Evolutionary conservation across 225 moss, liverwort and hornwort species (phyloP).

Genomic region (Bryum argenteum): DNA sequence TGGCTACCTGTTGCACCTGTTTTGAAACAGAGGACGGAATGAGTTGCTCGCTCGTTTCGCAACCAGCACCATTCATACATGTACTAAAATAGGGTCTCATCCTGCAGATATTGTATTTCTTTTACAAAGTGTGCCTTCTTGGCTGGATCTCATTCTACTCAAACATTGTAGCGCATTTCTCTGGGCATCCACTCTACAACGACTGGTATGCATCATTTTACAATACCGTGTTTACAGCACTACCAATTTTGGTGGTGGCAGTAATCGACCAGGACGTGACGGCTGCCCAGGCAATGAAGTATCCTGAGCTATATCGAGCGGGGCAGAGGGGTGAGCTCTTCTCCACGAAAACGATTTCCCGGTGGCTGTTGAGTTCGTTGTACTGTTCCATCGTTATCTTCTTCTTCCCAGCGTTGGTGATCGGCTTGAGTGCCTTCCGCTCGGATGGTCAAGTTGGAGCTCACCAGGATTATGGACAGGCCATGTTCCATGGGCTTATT

Average conservation of each 20-base stretch:
- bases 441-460: conserved; percentile 53
- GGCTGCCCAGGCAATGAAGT: conserved; percentile 42
- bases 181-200: conserved; percentile 72
- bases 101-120: conserved; percentile 78
- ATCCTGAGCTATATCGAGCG: conserved; percentile 58
- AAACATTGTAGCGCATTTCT: conserved; percentile 60
- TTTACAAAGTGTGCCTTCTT: conserved; percentile 70
- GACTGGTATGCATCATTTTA: conserved; percentile 74
- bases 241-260: conserved; percentile 67
- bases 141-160: conserved; percentile 76
- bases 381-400: conserved; percentile 66
- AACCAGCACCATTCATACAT: neutral
- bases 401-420: conserved; percentile 52
- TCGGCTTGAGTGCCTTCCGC: conserved; percentile 43
- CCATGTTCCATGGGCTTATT: conserved; percentile 64
- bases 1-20: conserved; percentile 2
- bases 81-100: conserved; percentile 1
- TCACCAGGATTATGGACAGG: conserved; percentile 61
- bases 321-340: conserved; percentile 69
- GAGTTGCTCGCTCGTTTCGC: neutral
- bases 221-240: conserved; percentile 67
- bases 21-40: neutral
- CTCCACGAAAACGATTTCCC: conserved; percentile 37
- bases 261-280: conserved; percentile 73
- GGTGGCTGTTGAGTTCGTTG: conserved; percentile 54